These are phyloP conservation scores for Sherardia arvensis DNA, from an alignment of 257 asterid species.

Conservation along the genomic window DNA sequence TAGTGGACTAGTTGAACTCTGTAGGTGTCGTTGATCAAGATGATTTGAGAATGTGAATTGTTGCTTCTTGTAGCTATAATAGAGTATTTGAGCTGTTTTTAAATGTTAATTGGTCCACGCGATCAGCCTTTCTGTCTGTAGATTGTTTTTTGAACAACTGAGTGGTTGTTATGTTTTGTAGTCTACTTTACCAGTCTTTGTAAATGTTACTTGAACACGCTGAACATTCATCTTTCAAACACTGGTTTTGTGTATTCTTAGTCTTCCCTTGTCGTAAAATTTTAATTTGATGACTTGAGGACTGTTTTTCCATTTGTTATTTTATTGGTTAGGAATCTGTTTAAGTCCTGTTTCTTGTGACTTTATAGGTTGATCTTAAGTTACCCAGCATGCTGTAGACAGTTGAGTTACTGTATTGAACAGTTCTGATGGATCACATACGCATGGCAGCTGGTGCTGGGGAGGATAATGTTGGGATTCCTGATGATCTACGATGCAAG, in stretches of 20 bases:
- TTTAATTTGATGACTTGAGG: neutral
- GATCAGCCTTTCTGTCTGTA: neutral
- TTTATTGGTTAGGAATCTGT: neutral
- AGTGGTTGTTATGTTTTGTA: neutral
- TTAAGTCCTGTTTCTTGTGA: neutral
- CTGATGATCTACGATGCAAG: constrained; percentile 98
- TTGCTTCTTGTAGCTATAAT: neutral
- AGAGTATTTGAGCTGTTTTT: neutral
- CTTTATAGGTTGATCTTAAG: constrained; percentile 23
- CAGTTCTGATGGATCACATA: constrained; percentile 56
- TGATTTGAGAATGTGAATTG: neutral
- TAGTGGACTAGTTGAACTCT: neutral
- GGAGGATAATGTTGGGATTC: constrained; percentile 77
- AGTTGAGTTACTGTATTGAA: constrained; percentile 8
- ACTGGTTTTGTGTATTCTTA: neutral
- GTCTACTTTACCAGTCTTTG: neutral
- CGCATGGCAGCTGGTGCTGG: constrained; percentile 58
- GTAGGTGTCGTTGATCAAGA: neutral
- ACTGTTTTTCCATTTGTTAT: neutral
- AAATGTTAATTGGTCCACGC: neutral
- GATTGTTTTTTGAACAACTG: neutral
- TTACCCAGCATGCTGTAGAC: constrained; percentile 14
- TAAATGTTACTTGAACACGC: neutral
- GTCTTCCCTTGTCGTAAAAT: neutral
- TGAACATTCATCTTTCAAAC: neutral